A percentile compares a stretch with the other conserved stretches of the same genome.
Conservation (phyloP, 23 red algal genomes). For the Agarophyton chilense region DNA sequence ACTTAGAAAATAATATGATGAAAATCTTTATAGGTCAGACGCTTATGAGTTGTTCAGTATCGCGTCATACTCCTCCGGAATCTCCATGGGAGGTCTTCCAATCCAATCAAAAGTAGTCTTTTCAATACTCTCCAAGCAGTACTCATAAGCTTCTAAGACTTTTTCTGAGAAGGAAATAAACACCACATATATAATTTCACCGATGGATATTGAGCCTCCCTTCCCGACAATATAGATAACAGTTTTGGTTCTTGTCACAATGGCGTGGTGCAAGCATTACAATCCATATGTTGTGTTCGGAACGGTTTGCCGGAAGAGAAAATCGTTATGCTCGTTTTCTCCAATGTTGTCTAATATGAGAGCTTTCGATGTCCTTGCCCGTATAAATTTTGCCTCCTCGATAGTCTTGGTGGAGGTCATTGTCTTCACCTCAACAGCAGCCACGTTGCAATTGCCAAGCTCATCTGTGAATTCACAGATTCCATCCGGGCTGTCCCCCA, state of each 20-base stretch:
- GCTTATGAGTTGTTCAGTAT: constrained; percentile 18
- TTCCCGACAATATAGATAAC: not conserved
- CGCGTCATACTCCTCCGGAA: not conserved
- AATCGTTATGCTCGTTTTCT: not conserved
- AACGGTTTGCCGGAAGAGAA: not conserved
- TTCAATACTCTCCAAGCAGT: not conserved
- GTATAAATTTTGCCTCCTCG: not conserved
- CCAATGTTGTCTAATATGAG: not conserved
- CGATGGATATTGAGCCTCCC: not conserved
- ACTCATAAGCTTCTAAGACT: not conserved
- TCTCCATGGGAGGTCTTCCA: not conserved
- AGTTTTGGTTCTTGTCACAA: not conserved
- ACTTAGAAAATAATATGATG: constrained; percentile 12
- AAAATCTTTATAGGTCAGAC: constrained; percentile 9
- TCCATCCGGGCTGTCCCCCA: constrained; percentile 32
- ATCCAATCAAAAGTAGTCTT: not conserved
- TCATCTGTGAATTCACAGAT: not conserved
- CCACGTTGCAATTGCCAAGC: not conserved
- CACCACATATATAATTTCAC: not conserved
- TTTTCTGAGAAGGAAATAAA: not conserved
- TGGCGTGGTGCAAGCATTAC: not conserved
- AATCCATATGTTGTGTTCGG: not conserved
- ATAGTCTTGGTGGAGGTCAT: not conserved
- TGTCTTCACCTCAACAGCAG: constrained; percentile 28
- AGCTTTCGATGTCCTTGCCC: not conserved